Conservation (phyloP, 345 rosid genomes). For the Eucalyptus viminalis region DNA sequence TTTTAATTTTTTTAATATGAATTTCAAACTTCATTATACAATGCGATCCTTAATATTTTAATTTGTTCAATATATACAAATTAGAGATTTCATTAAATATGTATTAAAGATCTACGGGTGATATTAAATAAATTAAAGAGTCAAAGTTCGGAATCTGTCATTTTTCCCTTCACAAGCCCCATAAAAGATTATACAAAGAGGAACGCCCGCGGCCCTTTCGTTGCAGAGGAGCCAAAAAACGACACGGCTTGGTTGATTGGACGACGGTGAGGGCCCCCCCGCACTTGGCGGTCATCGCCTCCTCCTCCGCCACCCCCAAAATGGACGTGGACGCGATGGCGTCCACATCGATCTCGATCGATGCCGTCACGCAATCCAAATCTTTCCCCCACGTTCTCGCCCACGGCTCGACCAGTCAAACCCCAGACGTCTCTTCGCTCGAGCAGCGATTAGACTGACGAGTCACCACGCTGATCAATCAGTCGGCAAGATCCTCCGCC, state of each 20-base stretch:
- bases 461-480: neutral
- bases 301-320: neutral
- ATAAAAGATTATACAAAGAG: neutral
- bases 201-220: neutral
- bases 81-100: too few species aligned
- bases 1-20: too few species aligned
- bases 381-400: neutral
- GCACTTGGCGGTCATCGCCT: neutral
- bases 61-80: rapidly evolving
- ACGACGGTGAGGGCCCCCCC: neutral
- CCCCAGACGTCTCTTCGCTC: neutral
- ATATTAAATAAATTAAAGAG: too few species aligned
- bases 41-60: rapidly evolving
- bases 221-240: neutral
- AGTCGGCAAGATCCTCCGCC: too few species aligned
- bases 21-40: too few species aligned
- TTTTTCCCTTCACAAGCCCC: neutral
- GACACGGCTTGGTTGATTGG: neutral
- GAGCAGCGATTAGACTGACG: neutral
- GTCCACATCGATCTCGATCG: neutral
- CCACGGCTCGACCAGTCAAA: neutral
- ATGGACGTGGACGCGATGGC: neutral
- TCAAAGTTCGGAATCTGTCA: too few species aligned
- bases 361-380: neutral
- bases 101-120: rapidly evolving